phyloP scores from a whole-genome alignment of 2,329 filamentous ascomycete species.

The Exophiala sp. region DNA sequence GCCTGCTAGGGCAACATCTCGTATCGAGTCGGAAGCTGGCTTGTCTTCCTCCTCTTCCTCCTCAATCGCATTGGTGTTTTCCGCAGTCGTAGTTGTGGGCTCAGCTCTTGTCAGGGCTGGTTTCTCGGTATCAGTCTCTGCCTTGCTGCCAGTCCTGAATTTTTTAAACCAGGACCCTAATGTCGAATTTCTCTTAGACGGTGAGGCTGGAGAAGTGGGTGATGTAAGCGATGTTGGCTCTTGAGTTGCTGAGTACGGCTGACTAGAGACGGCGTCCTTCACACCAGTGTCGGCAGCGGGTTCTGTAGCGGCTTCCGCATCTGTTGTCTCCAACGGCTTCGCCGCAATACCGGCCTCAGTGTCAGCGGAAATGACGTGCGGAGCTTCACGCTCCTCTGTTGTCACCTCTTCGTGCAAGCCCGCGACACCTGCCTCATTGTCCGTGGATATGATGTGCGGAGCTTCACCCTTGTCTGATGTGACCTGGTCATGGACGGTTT shows the following conservation, averaged over 20 bases:
- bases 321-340: background rate
- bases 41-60: constrained; percentile 17
- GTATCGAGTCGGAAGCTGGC: constrained; percentile 23
- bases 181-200: constrained; percentile 24
- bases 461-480: constrained; percentile 15
- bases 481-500: constrained; percentile 20
- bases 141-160: constrained; percentile 20
- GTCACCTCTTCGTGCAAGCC: constrained; percentile 9
- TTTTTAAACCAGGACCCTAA: constrained; percentile 26
- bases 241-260: constrained; percentile 6
- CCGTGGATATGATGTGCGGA: background rate
- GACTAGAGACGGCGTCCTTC: constrained; percentile 2
- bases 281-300: background rate
- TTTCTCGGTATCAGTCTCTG: constrained; percentile 18
- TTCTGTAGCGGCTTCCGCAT: background rate
- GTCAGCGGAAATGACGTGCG: constrained; percentile 9
- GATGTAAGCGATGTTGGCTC: constrained; percentile 9
- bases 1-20: constrained; percentile 29
- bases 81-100: background rate
- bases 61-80: background rate
- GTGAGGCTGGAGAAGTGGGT: constrained; percentile 16
- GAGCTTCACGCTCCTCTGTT: constrained; percentile 13
- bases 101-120: constrained; percentile 1
- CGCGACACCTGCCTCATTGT: too few species aligned
- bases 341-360: constrained; percentile 1